Base-by-base conservation (phyloP, 2,329 filamentous ascomycete species). In the Microascus cirrosus region DNA sequence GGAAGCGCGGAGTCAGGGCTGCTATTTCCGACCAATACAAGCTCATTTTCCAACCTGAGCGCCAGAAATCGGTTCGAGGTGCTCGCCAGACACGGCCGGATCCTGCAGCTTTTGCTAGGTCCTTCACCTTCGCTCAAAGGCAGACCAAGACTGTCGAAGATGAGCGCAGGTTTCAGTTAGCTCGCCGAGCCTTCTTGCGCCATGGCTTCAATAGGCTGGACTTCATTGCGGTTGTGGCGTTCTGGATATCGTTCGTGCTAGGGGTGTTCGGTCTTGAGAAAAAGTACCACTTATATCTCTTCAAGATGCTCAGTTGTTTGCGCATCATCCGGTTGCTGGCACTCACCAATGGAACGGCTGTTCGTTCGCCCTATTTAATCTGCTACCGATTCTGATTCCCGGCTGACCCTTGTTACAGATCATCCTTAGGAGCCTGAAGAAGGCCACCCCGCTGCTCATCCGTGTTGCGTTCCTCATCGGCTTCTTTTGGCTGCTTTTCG, bases 401-500 rank as follows among this genome's bases (percentile, higher is more conserved):
- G n/a, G 12, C 56, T 18, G 50, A 53, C 22, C n/a, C 13, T 51
- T 35, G 50, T 28, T 54, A 4, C 65, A 90, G 83, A 92, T 97
- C 59, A 99, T 99, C 66, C 76, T 99, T 52, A 83, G 90, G 69
- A 97, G 93, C 79, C 72, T 99, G 60, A 99, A 99, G 69, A 95
- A 96, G 68, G 92, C 94, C 1, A 90, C 93, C 0, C 94, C 95
- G 1, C 77, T 96, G 39, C 82, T 99, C 25, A 83, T 96, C 28
- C 90, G 96, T 61, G 92, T 99, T 35, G 92, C 90, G 1, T 96
- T 99, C 68, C 77, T 99, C 24, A 91, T 99, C 63, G 82, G 89
- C 15, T 99, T 99, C 73, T 99, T 99, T 73, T 99, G 94, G 94
- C 80, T 99, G 50, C 75, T 97, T 12, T 99, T 99, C 73, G 94